Base-by-base conservation (phyloP, 2,329 filamentous ascomycete species). In the Apiospora phragmitis region DNA sequence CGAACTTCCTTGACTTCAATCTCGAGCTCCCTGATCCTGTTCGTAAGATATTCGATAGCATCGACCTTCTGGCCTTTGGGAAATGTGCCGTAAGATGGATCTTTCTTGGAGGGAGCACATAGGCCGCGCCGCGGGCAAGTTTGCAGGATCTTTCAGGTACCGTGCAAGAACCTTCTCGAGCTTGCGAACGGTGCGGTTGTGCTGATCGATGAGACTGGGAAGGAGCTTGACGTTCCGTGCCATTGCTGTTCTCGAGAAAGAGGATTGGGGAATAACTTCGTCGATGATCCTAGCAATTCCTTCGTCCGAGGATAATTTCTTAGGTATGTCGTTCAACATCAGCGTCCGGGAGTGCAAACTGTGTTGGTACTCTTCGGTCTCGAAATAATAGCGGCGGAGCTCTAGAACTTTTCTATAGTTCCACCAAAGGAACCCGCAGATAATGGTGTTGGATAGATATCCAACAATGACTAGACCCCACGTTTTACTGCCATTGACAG, bases 11-110 rank as follows among this genome's bases (percentile, higher is more conserved):
- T 94, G 81, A 99, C 94, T 78, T 97, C 90, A 12, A 90, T 81
- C 79, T 98, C 96, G 51, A 99, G 86, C 67, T 92, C 87, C 75
- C 91, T 90, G 78, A 99, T 98, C 24, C 95, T 91, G 69, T 92
- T 89, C 0, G 94, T 97, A 69, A 97, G 86, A 77, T 97, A 98
- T 73, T 97, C 94, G 77, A 99, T 98, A n/a, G 96, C 94, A 79
- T 99, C 96, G 6, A 98, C 89, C 79, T 94, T 95, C 74, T 93
- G 89, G 21, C 89, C 51, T 6, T 49, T 45, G 7, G 67, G 67
- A 18, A 49, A 68, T 91, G 86, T 74, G 91, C 91, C 1, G 88
- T 89, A 65, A 81, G 82, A 75, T 90, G 91, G 0, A 89, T 98
- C 94, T 73, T 92, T 92, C 79, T 94, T 95, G 16, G 92, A 92